These are phyloP conservation scores for Magnolia sinica DNA, from an alignment of 164 flowering plant genomes.

Conservation along the genomic window DNA sequence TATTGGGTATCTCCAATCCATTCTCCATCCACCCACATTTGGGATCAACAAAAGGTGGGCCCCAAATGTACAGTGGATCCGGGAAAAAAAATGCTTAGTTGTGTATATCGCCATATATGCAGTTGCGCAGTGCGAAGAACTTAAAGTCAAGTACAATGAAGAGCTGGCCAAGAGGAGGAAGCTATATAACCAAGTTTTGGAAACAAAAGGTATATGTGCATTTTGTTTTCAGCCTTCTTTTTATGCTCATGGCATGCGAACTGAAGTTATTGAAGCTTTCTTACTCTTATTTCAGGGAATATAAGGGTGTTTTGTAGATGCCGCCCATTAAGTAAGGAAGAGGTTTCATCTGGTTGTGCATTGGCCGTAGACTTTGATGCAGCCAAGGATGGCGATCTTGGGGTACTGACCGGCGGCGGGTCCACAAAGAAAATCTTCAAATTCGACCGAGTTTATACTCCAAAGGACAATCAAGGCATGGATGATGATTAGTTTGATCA, in stretches of 20 bases:
- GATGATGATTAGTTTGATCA: too few relatives aligned
- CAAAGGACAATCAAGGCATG: constrained; percentile 79
- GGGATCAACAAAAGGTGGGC: too few relatives aligned
- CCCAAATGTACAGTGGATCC: too few relatives aligned
- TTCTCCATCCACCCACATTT: too few relatives aligned
- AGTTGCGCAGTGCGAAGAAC: constrained; percentile 85
- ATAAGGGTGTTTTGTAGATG: constrained; percentile 94
- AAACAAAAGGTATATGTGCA: constrained; percentile 60
- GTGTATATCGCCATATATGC: constrained; percentile 8
- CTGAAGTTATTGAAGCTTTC: neutral
- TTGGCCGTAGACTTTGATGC: constrained; percentile 67
- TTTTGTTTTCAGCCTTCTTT: neutral
- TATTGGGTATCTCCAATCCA: too few relatives aligned
- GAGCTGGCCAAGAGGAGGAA: constrained; percentile 73
- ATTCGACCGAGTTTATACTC: constrained; percentile 80
- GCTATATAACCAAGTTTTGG: constrained; percentile 69
- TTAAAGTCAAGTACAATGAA: constrained; percentile 70
- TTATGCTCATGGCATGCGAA: neutral
- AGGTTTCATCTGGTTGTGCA: constrained; percentile 44
- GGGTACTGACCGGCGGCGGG: constrained; percentile 38
- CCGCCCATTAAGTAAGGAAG: constrained; percentile 69
- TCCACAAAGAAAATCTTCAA: constrained; percentile 60
- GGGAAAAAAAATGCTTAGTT: too few relatives aligned
- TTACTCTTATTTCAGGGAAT: constrained; percentile 43
- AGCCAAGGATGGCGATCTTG: constrained; percentile 86